Evolutionary conservation across 176 grass and related monocot genomes (phyloP), one percentile per base, ranked within the genome.

Genomic region (Zea luxurians): DNA sequence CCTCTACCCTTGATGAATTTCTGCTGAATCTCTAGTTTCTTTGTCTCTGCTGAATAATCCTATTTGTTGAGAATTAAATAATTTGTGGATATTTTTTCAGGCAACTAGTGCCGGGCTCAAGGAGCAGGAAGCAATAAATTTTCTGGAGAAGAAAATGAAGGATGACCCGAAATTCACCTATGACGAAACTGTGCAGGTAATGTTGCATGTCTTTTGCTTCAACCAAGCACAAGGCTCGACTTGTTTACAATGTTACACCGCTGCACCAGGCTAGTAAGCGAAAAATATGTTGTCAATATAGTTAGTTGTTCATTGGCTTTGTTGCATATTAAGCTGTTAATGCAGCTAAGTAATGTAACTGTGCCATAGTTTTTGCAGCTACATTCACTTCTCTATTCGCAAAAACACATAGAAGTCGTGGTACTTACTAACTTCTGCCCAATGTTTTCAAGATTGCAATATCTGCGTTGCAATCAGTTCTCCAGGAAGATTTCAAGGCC

Each of bases 61-160:
- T 20, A 13, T 75, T 61, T 44, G 10, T 13, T 41, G 7, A 78
- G 0, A 47, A 40, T 53, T 67, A 78, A 75, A n/a, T 63, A 73
- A 66, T 67, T 34, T 70, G n/a, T 15, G 40, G 2, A 49, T 61
- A 66, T 77, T 55, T 67, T 75, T 78, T 52, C 69, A 98, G 96
- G 96, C 96, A 76, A 98, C 96, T 37, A 98, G 91, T 81, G 89
- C 96, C n/a, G 96, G 96, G n/a, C 85, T 98, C 64, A 98, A 98
- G 63, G 96, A 98, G 81, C 96, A 95, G 84, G 96, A 98, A 92
- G 96, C 96, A 65, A 98, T 98, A 65, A 98, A 98, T 80, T 98
- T 98, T 84, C 87, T 98, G 67, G 96, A 98, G 88, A 98, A 98
- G 88, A 98, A 98, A 98, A 98, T 95, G 92, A 98, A 98, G 83